Conservation (phyloP, 2,329 filamentous ascomycete genomes). For the Cladosporium sp. region DNA sequence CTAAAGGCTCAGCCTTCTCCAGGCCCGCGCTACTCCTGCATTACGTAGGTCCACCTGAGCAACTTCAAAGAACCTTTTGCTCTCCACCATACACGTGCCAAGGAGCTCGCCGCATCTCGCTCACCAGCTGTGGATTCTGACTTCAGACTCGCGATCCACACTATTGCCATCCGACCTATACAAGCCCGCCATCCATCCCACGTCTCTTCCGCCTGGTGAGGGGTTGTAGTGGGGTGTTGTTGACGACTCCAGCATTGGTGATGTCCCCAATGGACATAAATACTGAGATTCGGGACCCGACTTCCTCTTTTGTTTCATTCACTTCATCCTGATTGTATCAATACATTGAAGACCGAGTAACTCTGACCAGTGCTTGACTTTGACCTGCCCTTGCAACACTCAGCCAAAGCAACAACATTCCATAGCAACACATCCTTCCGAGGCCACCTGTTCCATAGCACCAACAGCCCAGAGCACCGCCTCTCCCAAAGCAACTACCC, state of each 20-base stretch:
- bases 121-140: slow-evolving; percentile 9
- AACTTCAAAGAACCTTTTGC: neutral
- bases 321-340: neutral
- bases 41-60: slow-evolving; percentile 10
- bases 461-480: slow-evolving; percentile 12
- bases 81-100: slow-evolving; percentile 8
- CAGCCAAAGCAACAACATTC: neutral
- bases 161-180: neutral
- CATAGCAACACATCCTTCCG: neutral
- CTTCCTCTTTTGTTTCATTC: slow-evolving; percentile 2
- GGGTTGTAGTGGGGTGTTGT: slow-evolving; percentile 10
- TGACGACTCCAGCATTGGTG: neutral
- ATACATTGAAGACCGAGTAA: neutral
- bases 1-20: slow-evolving; percentile 5
- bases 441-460: slow-evolving; percentile 3
- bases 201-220: slow-evolving; percentile 5
- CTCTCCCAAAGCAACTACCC: slow-evolving; percentile 8
- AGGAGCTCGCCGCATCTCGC: slow-evolving; percentile 1
- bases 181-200: neutral
- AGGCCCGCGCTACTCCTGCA: slow-evolving; percentile 6
- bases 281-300: neutral
- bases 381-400: neutral
- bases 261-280: slow-evolving; percentile 4
- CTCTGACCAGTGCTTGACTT: slow-evolving; percentile 8
- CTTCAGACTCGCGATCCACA: slow-evolving; percentile 7